Conservation (phyloP, 148 eudicot genomes). For the Simmondsia chinensis region DNA sequence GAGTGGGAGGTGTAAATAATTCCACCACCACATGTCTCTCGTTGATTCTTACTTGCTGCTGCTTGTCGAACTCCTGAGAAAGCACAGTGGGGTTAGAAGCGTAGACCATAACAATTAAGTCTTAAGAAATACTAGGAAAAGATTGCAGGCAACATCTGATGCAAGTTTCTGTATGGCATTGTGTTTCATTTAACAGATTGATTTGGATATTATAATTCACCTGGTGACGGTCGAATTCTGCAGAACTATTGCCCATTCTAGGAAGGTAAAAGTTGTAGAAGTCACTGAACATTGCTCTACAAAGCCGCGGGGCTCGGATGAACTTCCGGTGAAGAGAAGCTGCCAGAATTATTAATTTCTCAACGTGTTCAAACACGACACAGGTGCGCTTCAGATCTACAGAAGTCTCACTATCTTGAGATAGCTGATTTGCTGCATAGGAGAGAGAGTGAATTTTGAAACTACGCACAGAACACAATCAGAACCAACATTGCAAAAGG, state of each 20-base stretch:
- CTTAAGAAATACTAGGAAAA: neutral
- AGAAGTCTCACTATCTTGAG: conserved; percentile 33
- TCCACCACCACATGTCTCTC: conserved; percentile 57
- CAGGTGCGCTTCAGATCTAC: conserved; percentile 64
- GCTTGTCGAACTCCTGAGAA: conserved; percentile 39
- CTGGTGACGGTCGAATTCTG: conserved; percentile 20
- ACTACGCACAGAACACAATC: conserved; percentile 2
- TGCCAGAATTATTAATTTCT: conserved; percentile 54
- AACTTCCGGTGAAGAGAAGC: conserved; percentile 84
- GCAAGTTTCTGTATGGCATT: neutral
- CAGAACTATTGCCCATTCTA: conserved; percentile 43
- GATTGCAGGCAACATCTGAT: neutral
- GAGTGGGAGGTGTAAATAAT: conserved; percentile 64
- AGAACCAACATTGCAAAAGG: neutral
- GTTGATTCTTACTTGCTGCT: conserved; percentile 38
- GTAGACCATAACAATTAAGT: neutral
- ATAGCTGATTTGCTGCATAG: conserved; percentile 45
- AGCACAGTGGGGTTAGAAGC: neutral
- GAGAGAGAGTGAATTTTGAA: neutral
- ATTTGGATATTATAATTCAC: conserved; percentile 15
- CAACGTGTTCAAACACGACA: conserved; percentile 52
- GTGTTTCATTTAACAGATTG: neutral
- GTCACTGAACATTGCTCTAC: conserved; percentile 49
- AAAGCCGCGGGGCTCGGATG: conserved; percentile 54
- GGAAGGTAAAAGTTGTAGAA: conserved; percentile 54